Conservation (phyloP, 169 alveolate species). For the Plasmodium blacklocki region DNA sequence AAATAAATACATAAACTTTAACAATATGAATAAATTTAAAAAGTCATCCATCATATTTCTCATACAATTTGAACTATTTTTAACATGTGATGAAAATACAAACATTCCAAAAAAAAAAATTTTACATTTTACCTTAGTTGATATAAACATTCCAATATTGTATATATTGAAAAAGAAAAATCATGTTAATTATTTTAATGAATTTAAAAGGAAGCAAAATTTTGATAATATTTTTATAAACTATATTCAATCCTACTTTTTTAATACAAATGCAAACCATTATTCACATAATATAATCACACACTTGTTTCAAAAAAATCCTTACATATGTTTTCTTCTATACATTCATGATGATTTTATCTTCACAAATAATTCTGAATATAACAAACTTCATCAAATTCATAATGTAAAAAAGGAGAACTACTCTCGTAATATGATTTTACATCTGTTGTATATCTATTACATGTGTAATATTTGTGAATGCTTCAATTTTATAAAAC, state of each 20-base stretch:
- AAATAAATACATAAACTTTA: conserved; percentile 21
- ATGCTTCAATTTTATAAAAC: background rate
- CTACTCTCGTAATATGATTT: conserved; percentile 14
- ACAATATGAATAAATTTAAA: conserved; percentile 53
- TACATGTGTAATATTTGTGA: conserved; percentile 54
- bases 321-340: conserved; percentile 24
- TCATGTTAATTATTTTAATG: conserved; percentile 31
- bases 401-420: conserved; percentile 14
- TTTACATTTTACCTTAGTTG: conserved; percentile 63
- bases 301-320: conserved; percentile 37
- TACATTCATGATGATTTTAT: conserved; percentile 55
- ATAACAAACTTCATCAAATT: conserved; percentile 1
- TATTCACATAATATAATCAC: conserved; percentile 24
- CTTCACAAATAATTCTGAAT: conserved; percentile 1
- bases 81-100: background rate
- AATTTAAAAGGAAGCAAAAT: conserved; percentile 42
- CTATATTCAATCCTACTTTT: conserved; percentile 43
- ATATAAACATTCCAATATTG: conserved; percentile 53
- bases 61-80: conserved; percentile 31
- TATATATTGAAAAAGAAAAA: conserved; percentile 46
- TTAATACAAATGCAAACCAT: background rate
- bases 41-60: conserved; percentile 45
- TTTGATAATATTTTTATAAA: conserved; percentile 61
- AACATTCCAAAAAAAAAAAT: conserved; percentile 12
- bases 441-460: conserved; percentile 43